Evolutionary conservation across 768 basidiomycete species (phyloP).

Genomic region (Phanerochaete sordida): DNA sequence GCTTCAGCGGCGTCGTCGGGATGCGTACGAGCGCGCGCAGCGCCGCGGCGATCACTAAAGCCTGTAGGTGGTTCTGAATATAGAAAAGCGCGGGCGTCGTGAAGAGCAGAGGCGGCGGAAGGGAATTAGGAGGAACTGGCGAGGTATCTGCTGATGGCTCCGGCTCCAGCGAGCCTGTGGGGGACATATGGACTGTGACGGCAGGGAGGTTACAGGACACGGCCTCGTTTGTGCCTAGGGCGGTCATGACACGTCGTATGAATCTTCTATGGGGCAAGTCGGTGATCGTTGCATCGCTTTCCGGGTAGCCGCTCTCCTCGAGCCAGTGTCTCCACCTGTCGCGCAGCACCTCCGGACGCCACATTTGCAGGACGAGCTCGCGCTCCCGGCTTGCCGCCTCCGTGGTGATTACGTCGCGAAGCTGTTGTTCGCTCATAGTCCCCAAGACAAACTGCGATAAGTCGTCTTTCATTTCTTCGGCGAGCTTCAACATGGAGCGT

Average conservation of each 20-base stretch:
- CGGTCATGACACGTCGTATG: conserved; percentile 21
- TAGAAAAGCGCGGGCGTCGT: conserved; percentile 48
- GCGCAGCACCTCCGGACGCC: conserved; percentile 35
- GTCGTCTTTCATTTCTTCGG: conserved; percentile 67
- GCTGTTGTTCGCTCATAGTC: conserved; percentile 61
- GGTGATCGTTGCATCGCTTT: not conserved
- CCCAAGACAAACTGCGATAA: conserved; percentile 63
- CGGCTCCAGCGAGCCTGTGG: not conserved
- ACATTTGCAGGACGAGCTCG: conserved; percentile 48
- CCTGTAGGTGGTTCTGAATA: conserved; percentile 69
- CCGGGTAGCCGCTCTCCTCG: conserved; percentile 5
- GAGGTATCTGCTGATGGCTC: not conserved
- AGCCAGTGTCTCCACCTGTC: conserved; percentile 24
- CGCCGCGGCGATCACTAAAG: conserved; percentile 60
- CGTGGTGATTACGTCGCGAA: conserved; percentile 42
- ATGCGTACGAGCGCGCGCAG: conserved; percentile 53
- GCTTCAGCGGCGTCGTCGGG: conserved; percentile 18
- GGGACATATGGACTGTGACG: conserved; percentile 6
- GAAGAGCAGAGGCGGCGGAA: conserved; percentile 70
- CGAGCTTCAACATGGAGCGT: conserved; percentile 45
- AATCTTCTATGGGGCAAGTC: conserved; percentile 11
- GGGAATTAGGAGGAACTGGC: conserved; percentile 31
- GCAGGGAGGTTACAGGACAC: conserved; percentile 22
- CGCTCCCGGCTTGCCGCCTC: conserved; percentile 57
- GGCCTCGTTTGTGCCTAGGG: conserved; percentile 19